Evolutionary conservation across 2,329 filamentous ascomycete species (phyloP).

Genomic region (Nemania diffusa): DNA sequence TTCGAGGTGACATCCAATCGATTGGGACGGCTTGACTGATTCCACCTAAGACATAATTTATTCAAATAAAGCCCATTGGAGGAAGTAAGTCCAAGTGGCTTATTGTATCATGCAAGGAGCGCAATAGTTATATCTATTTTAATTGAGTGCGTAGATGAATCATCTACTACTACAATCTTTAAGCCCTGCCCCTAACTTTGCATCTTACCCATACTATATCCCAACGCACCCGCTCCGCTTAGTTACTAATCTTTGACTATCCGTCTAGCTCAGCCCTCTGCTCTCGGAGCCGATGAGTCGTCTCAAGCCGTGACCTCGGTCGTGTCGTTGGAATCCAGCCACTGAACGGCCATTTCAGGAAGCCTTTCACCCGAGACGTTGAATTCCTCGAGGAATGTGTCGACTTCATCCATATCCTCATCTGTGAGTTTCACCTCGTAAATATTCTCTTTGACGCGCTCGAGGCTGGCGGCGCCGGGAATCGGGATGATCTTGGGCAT

Average conservation of each 20-base stretch:
- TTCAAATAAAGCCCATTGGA: too few relatives aligned
- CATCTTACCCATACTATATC: too few relatives aligned
- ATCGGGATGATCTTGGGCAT: constrained; percentile 61
- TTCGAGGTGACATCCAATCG: too few relatives aligned
- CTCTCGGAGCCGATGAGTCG: background rate
- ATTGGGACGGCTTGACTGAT: too few relatives aligned
- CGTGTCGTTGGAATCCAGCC: constrained; percentile 28
- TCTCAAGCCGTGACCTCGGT: constrained; percentile 26
- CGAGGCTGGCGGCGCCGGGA: constrained; percentile 58
- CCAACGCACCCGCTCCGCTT: too few relatives aligned
- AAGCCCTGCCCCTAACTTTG: too few relatives aligned
- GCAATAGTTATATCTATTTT: too few relatives aligned
- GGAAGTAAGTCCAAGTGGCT: too few relatives aligned
- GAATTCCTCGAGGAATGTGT: constrained; percentile 50
- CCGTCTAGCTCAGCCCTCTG: background rate
- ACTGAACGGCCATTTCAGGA: background rate
- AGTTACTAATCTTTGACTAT: background rate
- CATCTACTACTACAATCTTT: too few relatives aligned
- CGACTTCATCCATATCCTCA: constrained; percentile 52
- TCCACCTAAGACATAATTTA: too few relatives aligned
- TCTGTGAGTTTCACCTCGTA: constrained; percentile 50
- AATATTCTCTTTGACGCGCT: constrained; percentile 59
- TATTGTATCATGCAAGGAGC: too few relatives aligned
- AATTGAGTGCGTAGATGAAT: too few relatives aligned
- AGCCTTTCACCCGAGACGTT: constrained; percentile 44